Percentiles rank a stretch among this genome's conserved stretches.
Conservation (phyloP, 306 rosid species). For the Vicia villosa region DNA sequence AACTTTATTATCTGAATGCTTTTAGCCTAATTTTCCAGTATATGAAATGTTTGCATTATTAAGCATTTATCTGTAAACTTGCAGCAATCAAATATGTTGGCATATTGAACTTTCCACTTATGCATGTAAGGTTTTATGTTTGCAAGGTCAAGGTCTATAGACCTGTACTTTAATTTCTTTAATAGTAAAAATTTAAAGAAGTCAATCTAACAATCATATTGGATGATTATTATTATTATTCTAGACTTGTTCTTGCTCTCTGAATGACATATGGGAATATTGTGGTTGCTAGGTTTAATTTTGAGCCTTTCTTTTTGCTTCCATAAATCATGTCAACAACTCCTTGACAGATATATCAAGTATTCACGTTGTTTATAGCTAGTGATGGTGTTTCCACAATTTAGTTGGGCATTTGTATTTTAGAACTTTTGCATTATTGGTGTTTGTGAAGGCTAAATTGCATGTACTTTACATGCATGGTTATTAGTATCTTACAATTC, state of each 20-base stretch:
- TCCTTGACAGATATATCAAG: neutral
- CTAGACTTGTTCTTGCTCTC: conserved; percentile 10
- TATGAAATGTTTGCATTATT: conserved; percentile 12
- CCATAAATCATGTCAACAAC: neutral
- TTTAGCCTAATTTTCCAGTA: conserved; percentile 11
- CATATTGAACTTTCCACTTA: neutral
- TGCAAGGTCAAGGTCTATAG: neutral
- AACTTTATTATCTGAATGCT: conserved; percentile 9
- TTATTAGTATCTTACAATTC: neutral
- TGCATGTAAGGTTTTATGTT: neutral
- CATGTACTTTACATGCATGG: conserved; percentile 30
- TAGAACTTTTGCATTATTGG: neutral
- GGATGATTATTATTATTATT: neutral
- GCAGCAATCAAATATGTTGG: neutral
- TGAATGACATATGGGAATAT: conserved; percentile 6
- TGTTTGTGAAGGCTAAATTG: conserved; percentile 12
- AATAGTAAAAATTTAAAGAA: neutral
- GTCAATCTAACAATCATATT: neutral
- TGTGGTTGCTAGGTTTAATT: conserved; percentile 23
- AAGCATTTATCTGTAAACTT: conserved; percentile 4
- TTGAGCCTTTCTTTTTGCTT: conserved; percentile 12
- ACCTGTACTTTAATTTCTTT: conserved; percentile 11
- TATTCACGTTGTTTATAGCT: neutral
- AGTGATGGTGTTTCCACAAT: conserved; percentile 9
- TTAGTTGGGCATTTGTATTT: neutral